Percentiles rank a stretch among this genome's conserved stretches.
Evolutionary conservation across 1,139 yeast genomes (phyloP).

Genomic region (Suhomyces taliae): DNA sequence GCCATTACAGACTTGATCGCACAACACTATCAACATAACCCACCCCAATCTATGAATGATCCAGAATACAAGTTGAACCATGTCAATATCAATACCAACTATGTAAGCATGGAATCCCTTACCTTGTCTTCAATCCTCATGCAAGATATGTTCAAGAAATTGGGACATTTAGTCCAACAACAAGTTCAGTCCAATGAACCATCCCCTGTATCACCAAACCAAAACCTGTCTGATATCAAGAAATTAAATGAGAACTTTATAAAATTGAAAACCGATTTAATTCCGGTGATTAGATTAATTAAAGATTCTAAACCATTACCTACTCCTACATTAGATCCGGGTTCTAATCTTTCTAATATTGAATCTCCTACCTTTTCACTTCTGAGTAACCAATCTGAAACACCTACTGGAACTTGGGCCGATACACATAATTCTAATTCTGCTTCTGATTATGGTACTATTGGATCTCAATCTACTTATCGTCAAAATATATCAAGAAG

Average conservation of each 20-base stretch:
- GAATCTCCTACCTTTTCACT: conserved; percentile 38
- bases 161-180: conserved; percentile 10
- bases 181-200: conserved; percentile 15
- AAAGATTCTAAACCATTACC: conserved; percentile 61
- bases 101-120: conserved; percentile 36
- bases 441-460: conserved; percentile 8
- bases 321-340: conserved; percentile 50
- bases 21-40: conserved; percentile 31
- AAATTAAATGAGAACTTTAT: conserved; percentile 49
- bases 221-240: conserved; percentile 32
- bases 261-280: conserved; percentile 51
- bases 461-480: conserved; percentile 1
- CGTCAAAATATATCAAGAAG: conserved; percentile 15
- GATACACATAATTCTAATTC: conserved; percentile 5
- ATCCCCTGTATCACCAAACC: conserved; percentile 26
- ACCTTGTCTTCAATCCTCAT: conserved; percentile 32
- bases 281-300: conserved; percentile 51
- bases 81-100: conserved; percentile 34
- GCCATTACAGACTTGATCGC: conserved; percentile 47
- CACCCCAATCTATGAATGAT: conserved; percentile 33
- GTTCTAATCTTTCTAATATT: conserved; percentile 22
- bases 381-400: conserved; percentile 18
- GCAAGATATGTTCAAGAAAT: conserved; percentile 39
- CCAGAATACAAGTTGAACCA: conserved; percentile 31
- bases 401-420: conserved; percentile 9